Evolutionary conservation across 2,329 filamentous ascomycete genomes (phyloP).

Genomic region (Pyrenophora graminea): DNA sequence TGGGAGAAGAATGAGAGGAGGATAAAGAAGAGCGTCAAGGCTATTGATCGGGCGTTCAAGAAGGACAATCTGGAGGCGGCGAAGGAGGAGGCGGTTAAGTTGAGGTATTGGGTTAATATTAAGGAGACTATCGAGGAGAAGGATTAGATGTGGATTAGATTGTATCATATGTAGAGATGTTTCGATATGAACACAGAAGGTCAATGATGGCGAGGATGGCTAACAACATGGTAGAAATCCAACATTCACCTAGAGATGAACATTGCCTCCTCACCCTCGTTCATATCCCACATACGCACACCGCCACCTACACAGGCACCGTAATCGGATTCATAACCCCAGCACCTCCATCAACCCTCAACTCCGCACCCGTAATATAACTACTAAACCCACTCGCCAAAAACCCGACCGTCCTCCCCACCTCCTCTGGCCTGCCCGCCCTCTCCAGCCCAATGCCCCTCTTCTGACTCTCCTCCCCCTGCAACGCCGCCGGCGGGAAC

Average conservation of each 20-base stretch:
- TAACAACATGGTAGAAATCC: too few species aligned
- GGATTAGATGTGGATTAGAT: too few species aligned
- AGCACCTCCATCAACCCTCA: constrained; percentile 66
- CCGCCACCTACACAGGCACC: constrained; percentile 35
- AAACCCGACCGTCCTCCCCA: constrained; percentile 65
- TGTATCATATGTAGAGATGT: too few species aligned
- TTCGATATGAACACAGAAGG: too few species aligned
- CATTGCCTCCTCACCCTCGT: too few species aligned
- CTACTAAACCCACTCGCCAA: constrained; percentile 65
- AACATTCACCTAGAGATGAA: too few species aligned
- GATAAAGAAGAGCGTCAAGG: constrained; percentile 65
- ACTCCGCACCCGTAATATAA: constrained; percentile 65
- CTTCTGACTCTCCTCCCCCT: constrained; percentile 55
- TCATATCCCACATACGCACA: too few species aligned
- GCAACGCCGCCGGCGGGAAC: constrained; percentile 60
- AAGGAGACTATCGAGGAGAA: constrained; percentile 71
- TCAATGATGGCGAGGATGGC: too few species aligned
- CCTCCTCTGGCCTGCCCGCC: constrained; percentile 61
- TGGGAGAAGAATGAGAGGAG: constrained; percentile 69
- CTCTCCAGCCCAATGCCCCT: constrained; percentile 62
- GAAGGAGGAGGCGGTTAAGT: constrained; percentile 70
- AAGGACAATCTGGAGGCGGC: constrained; percentile 68
- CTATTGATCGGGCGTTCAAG: constrained; percentile 68
- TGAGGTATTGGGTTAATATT: constrained; percentile 92
- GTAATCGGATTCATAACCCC: constrained; percentile 47